phyloP scores from a whole-genome alignment of 768 basidiomycete genomes.

The Chalciporus pseudorubinellus region DNA sequence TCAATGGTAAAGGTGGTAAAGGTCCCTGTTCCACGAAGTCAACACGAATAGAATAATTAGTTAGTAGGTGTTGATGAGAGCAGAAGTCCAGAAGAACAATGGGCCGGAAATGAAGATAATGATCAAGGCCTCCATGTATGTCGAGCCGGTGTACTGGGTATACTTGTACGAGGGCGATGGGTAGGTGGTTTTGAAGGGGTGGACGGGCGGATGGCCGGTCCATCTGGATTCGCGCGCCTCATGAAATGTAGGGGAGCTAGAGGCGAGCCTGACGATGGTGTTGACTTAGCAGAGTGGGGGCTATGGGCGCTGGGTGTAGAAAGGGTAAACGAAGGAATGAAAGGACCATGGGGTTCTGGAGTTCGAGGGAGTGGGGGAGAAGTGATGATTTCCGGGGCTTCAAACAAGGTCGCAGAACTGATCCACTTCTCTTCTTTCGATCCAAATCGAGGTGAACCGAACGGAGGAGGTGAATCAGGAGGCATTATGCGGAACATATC shows the following conservation, averaged over 20 bases:
- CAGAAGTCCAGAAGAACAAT: conserved; percentile 18
- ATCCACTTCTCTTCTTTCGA: conserved; percentile 78
- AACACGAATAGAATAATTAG: conserved; percentile 33
- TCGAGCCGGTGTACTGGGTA: conserved; percentile 47
- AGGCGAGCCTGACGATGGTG: conserved; percentile 68
- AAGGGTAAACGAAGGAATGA: conserved; percentile 66
- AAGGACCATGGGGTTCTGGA: conserved; percentile 60
- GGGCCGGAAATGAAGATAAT: conserved; percentile 13
- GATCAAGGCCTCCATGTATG: conserved; percentile 65
- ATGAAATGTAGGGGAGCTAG: conserved; percentile 83
- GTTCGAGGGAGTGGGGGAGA: conserved; percentile 51
- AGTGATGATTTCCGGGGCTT: conserved; percentile 44
- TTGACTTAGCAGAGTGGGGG: conserved; percentile 46
- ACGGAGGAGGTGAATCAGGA: conserved; percentile 55
- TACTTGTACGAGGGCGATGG: conserved; percentile 42
- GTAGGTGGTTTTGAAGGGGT: conserved; percentile 64
- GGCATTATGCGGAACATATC: conserved; percentile 74
- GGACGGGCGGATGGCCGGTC: conserved; percentile 48
- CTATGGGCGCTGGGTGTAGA: conserved; percentile 47
- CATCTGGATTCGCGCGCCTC: conserved; percentile 68
- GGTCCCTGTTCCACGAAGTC: conserved; percentile 27
- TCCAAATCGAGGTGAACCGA: conserved; percentile 38
- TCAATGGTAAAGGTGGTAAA: conserved; percentile 20
- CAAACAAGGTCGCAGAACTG: conserved; percentile 68
- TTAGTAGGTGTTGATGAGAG: conserved; percentile 20